These are phyloP conservation scores for Penicillium sp. DNA, from an alignment of 2,329 filamentous ascomycete genomes.

Conservation along the genomic window DNA sequence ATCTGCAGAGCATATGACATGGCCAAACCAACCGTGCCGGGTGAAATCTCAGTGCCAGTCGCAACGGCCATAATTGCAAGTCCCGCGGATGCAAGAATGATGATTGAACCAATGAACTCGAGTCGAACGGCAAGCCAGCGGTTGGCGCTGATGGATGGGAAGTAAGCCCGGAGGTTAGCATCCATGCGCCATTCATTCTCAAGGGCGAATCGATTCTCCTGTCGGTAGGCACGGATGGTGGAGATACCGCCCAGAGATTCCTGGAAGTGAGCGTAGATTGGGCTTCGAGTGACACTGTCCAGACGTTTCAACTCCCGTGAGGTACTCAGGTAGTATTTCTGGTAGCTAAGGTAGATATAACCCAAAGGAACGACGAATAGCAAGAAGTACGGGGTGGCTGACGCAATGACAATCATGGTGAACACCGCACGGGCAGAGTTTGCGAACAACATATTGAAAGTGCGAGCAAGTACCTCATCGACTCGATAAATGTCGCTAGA, in stretches of 20 bases:
- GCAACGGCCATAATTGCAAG: slow-evolving; percentile 79
- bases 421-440: slow-evolving; percentile 74
- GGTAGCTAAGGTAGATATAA: slow-evolving; percentile 83
- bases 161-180: slow-evolving; percentile 89
- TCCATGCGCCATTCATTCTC: slow-evolving; percentile 99
- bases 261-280: slow-evolving; percentile 97
- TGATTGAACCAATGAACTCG: slow-evolving; percentile 91
- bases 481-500: slow-evolving; percentile 70
- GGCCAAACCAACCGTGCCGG: slow-evolving; percentile 81
- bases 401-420: slow-evolving; percentile 81
- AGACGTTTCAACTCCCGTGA: slow-evolving; percentile 94
- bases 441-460: slow-evolving; percentile 94
- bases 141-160: slow-evolving; percentile 90
- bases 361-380: slow-evolving; percentile 76
- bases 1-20: slow-evolving; percentile 99
- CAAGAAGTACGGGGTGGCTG: slow-evolving; percentile 76
- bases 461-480: slow-evolving; percentile 90
- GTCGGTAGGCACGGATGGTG: slow-evolving; percentile 91
- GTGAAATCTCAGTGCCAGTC: slow-evolving; percentile 59
- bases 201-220: slow-evolving; percentile 79
- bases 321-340: slow-evolving; percentile 93
- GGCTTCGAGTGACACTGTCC: slow-evolving; percentile 91
- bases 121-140: slow-evolving; percentile 92
- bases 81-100: slow-evolving; percentile 82
- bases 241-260: slow-evolving; percentile 91